These are phyloP conservation scores for Toxicodendron radicans DNA, from an alignment of 345 rosid genomes.

Conservation along the genomic window DNA sequence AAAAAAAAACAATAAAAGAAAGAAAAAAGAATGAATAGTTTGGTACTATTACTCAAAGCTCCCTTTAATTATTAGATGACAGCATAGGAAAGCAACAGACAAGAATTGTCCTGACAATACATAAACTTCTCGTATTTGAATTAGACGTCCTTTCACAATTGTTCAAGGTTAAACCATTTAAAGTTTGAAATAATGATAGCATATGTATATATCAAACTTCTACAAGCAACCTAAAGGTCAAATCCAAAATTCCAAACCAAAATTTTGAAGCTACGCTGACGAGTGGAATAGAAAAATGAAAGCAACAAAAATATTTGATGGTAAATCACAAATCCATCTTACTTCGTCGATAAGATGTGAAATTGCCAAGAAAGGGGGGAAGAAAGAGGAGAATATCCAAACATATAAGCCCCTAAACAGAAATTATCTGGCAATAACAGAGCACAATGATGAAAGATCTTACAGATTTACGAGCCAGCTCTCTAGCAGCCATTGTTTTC, in stretches of 20 bases:
- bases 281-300: background rate
- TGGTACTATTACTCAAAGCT: background rate
- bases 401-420: conserved; percentile 3
- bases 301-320: background rate
- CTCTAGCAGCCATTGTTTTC: conserved; percentile 98
- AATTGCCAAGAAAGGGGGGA: background rate
- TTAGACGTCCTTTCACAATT: background rate
- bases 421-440: background rate
- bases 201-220: background rate
- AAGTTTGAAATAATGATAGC: background rate
- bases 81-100: background rate
- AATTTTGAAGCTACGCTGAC: background rate
- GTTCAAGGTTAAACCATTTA: background rate
- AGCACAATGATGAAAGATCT: conserved; percentile 24
- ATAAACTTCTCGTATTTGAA: conserved; percentile 5
- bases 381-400: background rate
- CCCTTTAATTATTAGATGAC: background rate
- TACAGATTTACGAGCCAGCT: conserved; percentile 89
- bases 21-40: conserved; percentile 6
- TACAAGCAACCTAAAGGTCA: background rate
- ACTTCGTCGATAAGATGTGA: background rate
- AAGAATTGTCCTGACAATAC: background rate
- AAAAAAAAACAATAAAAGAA: conserved; percentile 7
- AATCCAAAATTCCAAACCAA: background rate
- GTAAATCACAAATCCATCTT: background rate